Evolutionary conservation across 2,329 filamentous ascomycete species (phyloP).

Genomic region (Fusarium sp.): DNA sequence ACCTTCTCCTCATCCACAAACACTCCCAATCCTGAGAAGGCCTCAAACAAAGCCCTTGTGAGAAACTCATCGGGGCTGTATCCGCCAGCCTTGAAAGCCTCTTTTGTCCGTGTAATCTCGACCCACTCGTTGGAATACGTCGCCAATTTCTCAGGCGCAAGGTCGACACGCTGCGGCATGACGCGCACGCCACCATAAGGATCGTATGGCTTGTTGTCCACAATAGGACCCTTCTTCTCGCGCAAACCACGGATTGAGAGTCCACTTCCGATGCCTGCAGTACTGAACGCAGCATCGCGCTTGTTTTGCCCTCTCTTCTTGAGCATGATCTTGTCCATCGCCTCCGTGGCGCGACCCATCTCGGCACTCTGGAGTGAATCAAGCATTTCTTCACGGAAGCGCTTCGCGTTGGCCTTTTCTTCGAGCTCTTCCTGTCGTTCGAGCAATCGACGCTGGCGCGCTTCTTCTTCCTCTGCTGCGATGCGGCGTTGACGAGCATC

Average conservation of each 20-base stretch:
- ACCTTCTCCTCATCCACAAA: constrained; percentile 84
- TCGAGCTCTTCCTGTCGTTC: constrained; percentile 77
- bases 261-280: constrained; percentile 48
- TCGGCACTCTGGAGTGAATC: constrained; percentile 74
- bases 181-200: constrained; percentile 84
- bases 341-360: constrained; percentile 69
- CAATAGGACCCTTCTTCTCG: constrained; percentile 62
- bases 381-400: constrained; percentile 76
- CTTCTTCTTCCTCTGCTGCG: constrained; percentile 74
- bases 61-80: constrained; percentile 88
- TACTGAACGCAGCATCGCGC: constrained; percentile 53
- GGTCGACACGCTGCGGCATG: constrained; percentile 74
- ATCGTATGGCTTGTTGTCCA: constrained; percentile 82
- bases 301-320: constrained; percentile 76
- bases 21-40: constrained; percentile 88
- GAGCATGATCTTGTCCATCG: constrained; percentile 72
- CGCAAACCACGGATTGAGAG: constrained; percentile 85
- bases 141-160: constrained; percentile 63
- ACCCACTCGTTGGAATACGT: constrained; percentile 82
- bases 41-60: constrained; percentile 83
- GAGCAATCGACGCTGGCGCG: constrained; percentile 68
- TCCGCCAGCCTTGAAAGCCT: constrained; percentile 78
- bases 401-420: constrained; percentile 72
- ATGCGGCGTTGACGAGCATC: constrained; percentile 66
- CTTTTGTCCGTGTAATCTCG: constrained; percentile 73